Evolutionary conservation across 2,329 filamentous ascomycete genomes (phyloP), one percentile per base, ranked within the genome.

Genomic region (Fusarium pseudograminearum): DNA sequence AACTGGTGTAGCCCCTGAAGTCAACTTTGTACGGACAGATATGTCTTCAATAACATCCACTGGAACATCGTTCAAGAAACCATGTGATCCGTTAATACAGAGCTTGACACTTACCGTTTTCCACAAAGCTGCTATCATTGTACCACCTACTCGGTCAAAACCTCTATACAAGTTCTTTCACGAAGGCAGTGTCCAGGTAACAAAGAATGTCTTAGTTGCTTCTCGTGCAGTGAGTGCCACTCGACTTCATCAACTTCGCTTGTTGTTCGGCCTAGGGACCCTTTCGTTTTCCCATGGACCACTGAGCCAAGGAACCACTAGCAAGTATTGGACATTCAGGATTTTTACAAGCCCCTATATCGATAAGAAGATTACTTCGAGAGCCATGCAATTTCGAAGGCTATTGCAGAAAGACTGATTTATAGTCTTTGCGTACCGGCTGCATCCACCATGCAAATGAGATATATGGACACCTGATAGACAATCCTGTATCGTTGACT

Each of bases 41-140:
- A 65, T 65, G 4, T 30, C 36, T 5, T 60, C 60, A n/a, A n/a
- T 8, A 18, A 1, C 20, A 11, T 46, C 60, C 2, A 54, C 53
- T 5, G 5, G n/a, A 2, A 16, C 15, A 10, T 42, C 60, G 10
- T 59, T 59, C 8, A 10, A 16, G 6, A 45, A 59, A 11, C 31
- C 41, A 1, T 60, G 60, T 41, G 53, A 48, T 7, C 24, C 12
- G 1, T 40, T 18, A 0, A 20, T 50, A 40, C 31, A 42, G 20
- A 24, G 46, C 7, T 7, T 65, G 2, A 60, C 60, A 6, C 53
- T 65, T 9, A 65, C 62, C 1, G 62, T 59, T 16, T 65, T 48
- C 15, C 60, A 65, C 24, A 65, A 41, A 9, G 47, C 47, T 15
- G 54, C 60, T 36, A 7, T 60, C 1, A 65, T 65, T 20, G 7